Evolutionary conservation across 805 yeast species (phyloP), one percentile per base, ranked within the genome.

Genomic region (Saccharomycopsis malanga): DNA sequence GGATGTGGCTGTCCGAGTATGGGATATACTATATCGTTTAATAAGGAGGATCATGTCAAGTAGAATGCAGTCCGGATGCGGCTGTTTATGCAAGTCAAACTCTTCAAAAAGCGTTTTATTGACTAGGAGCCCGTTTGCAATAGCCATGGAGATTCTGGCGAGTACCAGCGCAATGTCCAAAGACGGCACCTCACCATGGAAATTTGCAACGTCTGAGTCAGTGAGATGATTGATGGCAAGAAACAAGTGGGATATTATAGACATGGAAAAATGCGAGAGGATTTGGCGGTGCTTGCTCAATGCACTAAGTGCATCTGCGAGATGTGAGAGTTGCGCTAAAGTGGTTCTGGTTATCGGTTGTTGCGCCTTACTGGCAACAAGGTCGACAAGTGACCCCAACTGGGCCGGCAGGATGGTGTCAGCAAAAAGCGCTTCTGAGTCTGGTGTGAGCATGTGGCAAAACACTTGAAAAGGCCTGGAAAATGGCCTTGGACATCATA

Each of bases 101-200:
- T 32, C n/a, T 21, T 41, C 21, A 34, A 41, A 41, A n/a, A 41
- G 15, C 12, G 20, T 4, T 23, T 41, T 29, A 23, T 41, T 41
- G 24, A 41, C 22, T 5, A 41, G 42, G 4, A 41, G 22, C 20
- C 21, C 9, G 45, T 41, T 41, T 5, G 45, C 45, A n/a, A 41
- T 34, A 17, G 45, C 42, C 10, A 41, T n/a, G 41, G 18, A 41
- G 5, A 41, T 12, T 23, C 38, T 6, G 23, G n/a, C 24, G 14
- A 41, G 18, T n/a, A n/a, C n/a, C n/a, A n/a, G n/a, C n/a, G n/a
- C n/a, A n/a, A n/a, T n/a, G n/a, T n/a, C n/a, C 45, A 29, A 20
- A 15, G 32, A 12, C 41, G 17, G 27, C 20, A 20, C 15, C n/a
- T 41, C 45, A n/a, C 17, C 23, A 18, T 32, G 27, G 14, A 17